Evolutionary conservation across 352 stramenopile species (phyloP).

Genomic region (Pythium volutum): DNA sequence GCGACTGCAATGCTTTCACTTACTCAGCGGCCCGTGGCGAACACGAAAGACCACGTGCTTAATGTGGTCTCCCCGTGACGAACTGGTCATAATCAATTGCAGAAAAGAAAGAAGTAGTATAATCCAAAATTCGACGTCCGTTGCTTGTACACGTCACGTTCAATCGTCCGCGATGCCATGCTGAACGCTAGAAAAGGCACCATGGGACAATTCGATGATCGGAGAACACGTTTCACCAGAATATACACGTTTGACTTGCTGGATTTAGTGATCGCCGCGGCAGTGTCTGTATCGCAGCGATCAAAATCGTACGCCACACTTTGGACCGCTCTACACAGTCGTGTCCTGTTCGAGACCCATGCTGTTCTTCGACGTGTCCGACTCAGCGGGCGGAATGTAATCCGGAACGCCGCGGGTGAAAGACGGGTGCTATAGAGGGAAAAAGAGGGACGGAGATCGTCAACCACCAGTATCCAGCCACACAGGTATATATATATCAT

Average conservation of each 20-base stretch:
- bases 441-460: not conserved
- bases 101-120: not conserved
- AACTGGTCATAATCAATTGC: not conserved
- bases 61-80: not conserved
- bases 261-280: not conserved
- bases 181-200: too few relatives aligned
- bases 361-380: conserved; percentile 27
- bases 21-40: not conserved
- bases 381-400: conserved; percentile 66
- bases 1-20: not conserved
- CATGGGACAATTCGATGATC: too few relatives aligned
- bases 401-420: conserved; percentile 83
- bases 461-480: not conserved
- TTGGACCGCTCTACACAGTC: conserved; percentile 13
- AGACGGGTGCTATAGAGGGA: conserved; percentile 49
- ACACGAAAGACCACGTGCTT: not conserved
- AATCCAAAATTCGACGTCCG: not conserved
- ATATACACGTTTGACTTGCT: conserved; percentile 8
- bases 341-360: conserved; percentile 23
- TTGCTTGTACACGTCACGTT: too few relatives aligned
- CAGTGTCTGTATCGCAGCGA: not conserved
- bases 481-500: too few relatives aligned
- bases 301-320: conserved; percentile 4
- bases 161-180: too few relatives aligned
- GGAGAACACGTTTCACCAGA: not conserved